phyloP scores from a whole-genome alignment of 148 eudicot genomes.

The Talinum fruticosum region DNA sequence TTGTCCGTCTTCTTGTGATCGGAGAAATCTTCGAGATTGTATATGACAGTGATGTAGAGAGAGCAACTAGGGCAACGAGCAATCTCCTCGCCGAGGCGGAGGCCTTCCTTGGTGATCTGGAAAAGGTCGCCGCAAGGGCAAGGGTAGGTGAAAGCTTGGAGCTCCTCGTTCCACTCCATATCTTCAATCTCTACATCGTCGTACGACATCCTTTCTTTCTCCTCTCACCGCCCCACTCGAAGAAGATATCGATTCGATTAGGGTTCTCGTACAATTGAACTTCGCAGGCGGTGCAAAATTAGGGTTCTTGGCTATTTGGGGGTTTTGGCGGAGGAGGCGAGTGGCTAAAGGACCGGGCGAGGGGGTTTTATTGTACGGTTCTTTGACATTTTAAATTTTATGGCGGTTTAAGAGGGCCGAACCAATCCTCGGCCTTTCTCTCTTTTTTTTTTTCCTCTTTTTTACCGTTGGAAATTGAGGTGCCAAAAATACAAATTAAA shows the following conservation, averaged over 20 bases:
- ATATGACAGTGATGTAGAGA: conserved; percentile 78
- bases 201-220: conserved; percentile 60
- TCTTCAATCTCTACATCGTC: conserved; percentile 98
- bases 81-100: conserved; percentile 82
- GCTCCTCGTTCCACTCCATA: conserved; percentile 96
- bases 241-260: neutral
- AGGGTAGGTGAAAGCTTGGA: conserved; percentile 72
- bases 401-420: neutral
- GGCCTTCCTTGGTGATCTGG: conserved; percentile 78
- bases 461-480: too few species aligned
- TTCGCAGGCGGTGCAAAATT: neutral
- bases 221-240: neutral
- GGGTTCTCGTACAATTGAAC: neutral
- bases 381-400: neutral
- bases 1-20: conserved; percentile 27
- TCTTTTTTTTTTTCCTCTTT: too few species aligned
- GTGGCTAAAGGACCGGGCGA: neutral
- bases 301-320: conserved; percentile 6
- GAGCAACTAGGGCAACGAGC: conserved; percentile 96
- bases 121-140: conserved; percentile 92
- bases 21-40: conserved; percentile 75
- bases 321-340: neutral
- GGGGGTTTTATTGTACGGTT: neutral
- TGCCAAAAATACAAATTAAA: too few species aligned
- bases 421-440: too few species aligned